phyloP scores from a whole-genome alignment of 768 basidiomycete species.

The Pulveroboletus sp. region DNA sequence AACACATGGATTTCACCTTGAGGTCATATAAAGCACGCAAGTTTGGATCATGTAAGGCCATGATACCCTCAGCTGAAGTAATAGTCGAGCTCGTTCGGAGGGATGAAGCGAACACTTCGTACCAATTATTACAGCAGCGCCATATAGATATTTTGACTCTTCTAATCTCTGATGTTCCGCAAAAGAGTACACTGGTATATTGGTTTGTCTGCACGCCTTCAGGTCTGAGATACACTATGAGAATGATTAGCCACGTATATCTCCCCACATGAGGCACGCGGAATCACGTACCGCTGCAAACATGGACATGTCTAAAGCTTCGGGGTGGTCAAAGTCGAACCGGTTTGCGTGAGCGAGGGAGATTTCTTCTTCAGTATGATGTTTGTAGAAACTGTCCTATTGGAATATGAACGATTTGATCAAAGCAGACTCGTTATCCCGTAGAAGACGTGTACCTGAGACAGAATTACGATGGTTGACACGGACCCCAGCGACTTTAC shows the following conservation, averaged over 20 bases:
- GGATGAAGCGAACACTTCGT: slow-evolving; percentile 7
- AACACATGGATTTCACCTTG: slow-evolving; percentile 49
- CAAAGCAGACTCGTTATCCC: not conserved
- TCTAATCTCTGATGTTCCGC: slow-evolving; percentile 76
- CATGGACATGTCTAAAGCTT: slow-evolving; percentile 85
- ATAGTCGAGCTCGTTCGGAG: not conserved
- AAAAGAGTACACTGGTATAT: slow-evolving; percentile 96
- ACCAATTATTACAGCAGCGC: slow-evolving; percentile 89
- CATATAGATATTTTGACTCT: slow-evolving; percentile 86
- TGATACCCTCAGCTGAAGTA: slow-evolving; percentile 77
- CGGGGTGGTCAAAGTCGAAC: slow-evolving; percentile 88
- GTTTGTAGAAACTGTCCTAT: slow-evolving; percentile 93
- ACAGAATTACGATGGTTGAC: slow-evolving; percentile 85
- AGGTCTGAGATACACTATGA: slow-evolving; percentile 78
- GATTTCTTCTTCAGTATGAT: slow-evolving; percentile 73
- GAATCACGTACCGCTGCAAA: slow-evolving; percentile 63
- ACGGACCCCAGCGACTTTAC: slow-evolving; percentile 77
- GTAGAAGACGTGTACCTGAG: slow-evolving; percentile 50
- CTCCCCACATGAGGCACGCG: not conserved
- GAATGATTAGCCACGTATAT: not conserved
- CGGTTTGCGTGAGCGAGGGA: slow-evolving; percentile 76
- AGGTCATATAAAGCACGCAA: slow-evolving; percentile 85
- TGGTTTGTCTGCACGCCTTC: slow-evolving; percentile 75
- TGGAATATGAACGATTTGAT: not conserved
- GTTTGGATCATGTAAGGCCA: slow-evolving; percentile 77